Percentiles rank a stretch among this genome's conserved stretches.
These are phyloP conservation scores for Rhynchospora pubera DNA, from an alignment of 176 grass and related monocot genomes.

Conservation along the genomic window DNA sequence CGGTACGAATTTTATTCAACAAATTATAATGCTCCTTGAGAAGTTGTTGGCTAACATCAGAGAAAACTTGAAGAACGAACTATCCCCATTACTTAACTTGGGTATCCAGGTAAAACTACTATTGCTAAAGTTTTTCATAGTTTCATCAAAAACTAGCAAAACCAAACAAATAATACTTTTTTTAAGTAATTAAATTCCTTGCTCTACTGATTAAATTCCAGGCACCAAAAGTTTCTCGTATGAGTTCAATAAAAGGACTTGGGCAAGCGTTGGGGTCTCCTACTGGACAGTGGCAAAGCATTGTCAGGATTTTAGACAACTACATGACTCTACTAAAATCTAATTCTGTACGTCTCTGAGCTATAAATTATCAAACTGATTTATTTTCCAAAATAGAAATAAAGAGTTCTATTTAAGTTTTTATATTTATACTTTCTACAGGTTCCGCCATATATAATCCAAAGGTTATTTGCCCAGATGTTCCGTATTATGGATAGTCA, in stretches of 20 bases:
- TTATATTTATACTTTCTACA: slow-evolving; percentile 29
- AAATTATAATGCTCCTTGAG: slow-evolving; percentile 78
- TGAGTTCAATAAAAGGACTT: slow-evolving; percentile 16
- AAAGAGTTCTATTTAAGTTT: not conserved
- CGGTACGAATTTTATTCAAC: slow-evolving; percentile 52
- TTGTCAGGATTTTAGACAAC: slow-evolving; percentile 43
- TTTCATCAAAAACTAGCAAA: not conserved
- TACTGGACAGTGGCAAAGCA: slow-evolving; percentile 47
- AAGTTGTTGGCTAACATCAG: slow-evolving; percentile 77
- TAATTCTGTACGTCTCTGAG: slow-evolving; percentile 47
- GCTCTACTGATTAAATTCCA: not conserved
- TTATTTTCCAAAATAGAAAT: not conserved
- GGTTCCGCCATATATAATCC: slow-evolving; percentile 69
- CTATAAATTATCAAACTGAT: not conserved
- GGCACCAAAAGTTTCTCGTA: slow-evolving; percentile 17
- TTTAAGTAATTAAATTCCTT: not conserved
- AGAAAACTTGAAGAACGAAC: slow-evolving; percentile 74
- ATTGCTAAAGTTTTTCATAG: not conserved
- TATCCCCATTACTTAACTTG: slow-evolving; percentile 73
- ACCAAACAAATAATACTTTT: not conserved
- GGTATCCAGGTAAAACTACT: slow-evolving; percentile 60
- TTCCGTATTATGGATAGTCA: slow-evolving; percentile 81
- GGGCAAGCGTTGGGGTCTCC: slow-evolving; percentile 3
- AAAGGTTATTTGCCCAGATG: slow-evolving; percentile 74
- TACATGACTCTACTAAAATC: slow-evolving; percentile 49